phyloP scores from a whole-genome alignment of 2,329 filamentous ascomycete genomes.

The Trichoderma aggressivum region DNA sequence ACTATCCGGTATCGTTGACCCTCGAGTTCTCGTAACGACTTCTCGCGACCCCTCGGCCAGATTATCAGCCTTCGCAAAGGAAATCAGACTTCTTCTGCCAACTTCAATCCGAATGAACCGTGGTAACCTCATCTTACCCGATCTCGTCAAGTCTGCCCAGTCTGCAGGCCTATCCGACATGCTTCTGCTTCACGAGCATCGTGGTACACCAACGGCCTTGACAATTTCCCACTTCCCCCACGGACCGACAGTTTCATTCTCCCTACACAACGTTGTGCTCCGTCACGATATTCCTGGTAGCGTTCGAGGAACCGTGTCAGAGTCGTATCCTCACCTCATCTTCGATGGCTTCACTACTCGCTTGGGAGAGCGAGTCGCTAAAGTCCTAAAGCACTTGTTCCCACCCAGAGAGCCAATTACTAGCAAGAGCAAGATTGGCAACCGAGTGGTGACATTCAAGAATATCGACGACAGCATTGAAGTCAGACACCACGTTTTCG shows the following conservation, averaged over 20 bases:
- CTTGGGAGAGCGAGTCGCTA: slow-evolving; percentile 77
- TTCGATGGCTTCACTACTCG: slow-evolving; percentile 89
- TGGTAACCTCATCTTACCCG: slow-evolving; percentile 83
- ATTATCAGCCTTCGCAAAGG: slow-evolving; percentile 87
- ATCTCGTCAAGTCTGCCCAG: slow-evolving; percentile 78
- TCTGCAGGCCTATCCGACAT: slow-evolving; percentile 79
- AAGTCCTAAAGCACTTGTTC: slow-evolving; percentile 91
- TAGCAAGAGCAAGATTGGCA: slow-evolving; percentile 72
- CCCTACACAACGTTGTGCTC: slow-evolving; percentile 86
- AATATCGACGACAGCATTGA: slow-evolving; percentile 94
- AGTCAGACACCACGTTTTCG: slow-evolving; percentile 79
- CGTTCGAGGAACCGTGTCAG: slow-evolving; percentile 80
- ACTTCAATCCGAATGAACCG: slow-evolving; percentile 87
- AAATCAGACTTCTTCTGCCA: slow-evolving; percentile 78
- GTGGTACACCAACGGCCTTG: slow-evolving; percentile 86
- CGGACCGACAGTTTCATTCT: slow-evolving; percentile 76
- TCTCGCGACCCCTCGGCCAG: slow-evolving; percentile 82
- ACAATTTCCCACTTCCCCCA: slow-evolving; percentile 86
- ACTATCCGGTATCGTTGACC: slow-evolving; percentile 87
- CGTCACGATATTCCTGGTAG: slow-evolving; percentile 90
- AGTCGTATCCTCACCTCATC: slow-evolving; percentile 90
- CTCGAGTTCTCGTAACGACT: slow-evolving; percentile 85
- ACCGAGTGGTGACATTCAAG: slow-evolving; percentile 86
- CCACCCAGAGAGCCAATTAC: slow-evolving; percentile 79
- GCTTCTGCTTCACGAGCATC: slow-evolving; percentile 84